These are phyloP conservation scores for Talinum fruticosum DNA, from an alignment of 148 eudicot genomes.

Conservation along the genomic window DNA sequence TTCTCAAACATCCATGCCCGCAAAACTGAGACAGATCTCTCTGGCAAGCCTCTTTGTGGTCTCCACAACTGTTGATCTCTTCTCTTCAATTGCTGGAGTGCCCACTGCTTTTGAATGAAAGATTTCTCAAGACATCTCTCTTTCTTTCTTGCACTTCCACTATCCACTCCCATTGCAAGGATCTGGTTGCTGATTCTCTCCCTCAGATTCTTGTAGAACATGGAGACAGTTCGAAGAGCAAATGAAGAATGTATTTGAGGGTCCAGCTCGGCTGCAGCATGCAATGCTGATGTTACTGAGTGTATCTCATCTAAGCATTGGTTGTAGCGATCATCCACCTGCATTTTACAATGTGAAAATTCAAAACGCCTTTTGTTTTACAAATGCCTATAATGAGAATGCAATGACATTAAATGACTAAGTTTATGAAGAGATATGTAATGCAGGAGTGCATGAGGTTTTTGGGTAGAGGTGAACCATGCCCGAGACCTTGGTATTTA, in stretches of 20 bases:
- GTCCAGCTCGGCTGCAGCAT: constrained; percentile 80
- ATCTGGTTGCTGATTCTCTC: constrained; percentile 75
- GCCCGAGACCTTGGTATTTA: too few relatives aligned
- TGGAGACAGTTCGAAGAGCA: constrained; percentile 57
- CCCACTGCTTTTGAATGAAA: constrained; percentile 84
- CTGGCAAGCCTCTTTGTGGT: constrained; percentile 95
- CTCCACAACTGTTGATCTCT: constrained; percentile 85
- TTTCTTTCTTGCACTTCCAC: constrained; percentile 26
- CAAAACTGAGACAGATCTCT: constrained; percentile 85
- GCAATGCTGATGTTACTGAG: constrained; percentile 74
- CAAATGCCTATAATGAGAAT: too few relatives aligned
- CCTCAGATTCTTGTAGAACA: constrained; percentile 64
- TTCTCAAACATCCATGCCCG: constrained; percentile 98
- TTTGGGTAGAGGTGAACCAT: too few relatives aligned
- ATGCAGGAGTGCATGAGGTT: too few relatives aligned
- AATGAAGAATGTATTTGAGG: constrained; percentile 63
- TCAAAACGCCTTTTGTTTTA: too few relatives aligned
- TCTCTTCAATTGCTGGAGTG: constrained; percentile 69
- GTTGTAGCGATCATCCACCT: constrained; percentile 80
- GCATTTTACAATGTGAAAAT: not conserved
- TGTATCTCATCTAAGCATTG: constrained; percentile 82
- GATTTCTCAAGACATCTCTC: constrained; percentile 49
- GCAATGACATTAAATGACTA: too few relatives aligned
- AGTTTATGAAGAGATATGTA: too few relatives aligned
- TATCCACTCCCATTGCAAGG: constrained; percentile 44